phyloP scores from a whole-genome alignment of 2,329 filamentous ascomycete genomes.

The Diaporthe longicolla region DNA sequence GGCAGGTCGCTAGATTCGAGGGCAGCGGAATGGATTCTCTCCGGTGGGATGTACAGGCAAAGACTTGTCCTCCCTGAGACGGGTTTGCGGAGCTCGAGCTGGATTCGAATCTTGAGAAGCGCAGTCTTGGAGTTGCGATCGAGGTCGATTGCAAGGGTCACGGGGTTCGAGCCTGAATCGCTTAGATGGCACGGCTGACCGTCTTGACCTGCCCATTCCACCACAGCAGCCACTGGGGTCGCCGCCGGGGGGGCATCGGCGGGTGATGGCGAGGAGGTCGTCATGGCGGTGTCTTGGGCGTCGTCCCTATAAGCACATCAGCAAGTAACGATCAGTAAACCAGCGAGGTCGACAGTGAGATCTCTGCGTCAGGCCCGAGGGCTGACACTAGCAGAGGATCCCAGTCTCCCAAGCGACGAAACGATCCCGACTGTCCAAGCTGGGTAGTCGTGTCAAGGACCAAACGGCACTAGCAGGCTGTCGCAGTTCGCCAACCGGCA shows the following conservation, averaged over 20 bases:
- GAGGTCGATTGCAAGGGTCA: not conserved
- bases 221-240: conserved; percentile 12
- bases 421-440: not conserved
- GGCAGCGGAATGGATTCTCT: conserved; percentile 25
- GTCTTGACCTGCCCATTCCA: conserved; percentile 22
- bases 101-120: conserved; percentile 16
- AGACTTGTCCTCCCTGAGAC: conserved; percentile 22
- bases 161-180: conserved; percentile 22
- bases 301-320: conserved; percentile 28
- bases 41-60: conserved; percentile 14
- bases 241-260: not conserved
- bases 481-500: conserved; percentile 22
- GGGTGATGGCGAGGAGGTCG: not conserved
- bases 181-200: conserved; percentile 9
- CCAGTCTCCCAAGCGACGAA: conserved; percentile 8
- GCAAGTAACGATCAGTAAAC: not conserved
- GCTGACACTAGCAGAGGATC: conserved; percentile 4
- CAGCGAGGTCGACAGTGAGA: not conserved
- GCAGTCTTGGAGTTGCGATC: conserved; percentile 13
- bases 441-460: not conserved
- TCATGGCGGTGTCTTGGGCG: not conserved
- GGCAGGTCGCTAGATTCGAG: not conserved
- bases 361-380: conserved; percentile 10
- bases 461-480: conserved; percentile 13
- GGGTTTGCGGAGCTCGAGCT: conserved; percentile 22